Base-by-base conservation (phyloP, 805 yeast species). In the Cyberlindnera misumaiensis region DNA sequence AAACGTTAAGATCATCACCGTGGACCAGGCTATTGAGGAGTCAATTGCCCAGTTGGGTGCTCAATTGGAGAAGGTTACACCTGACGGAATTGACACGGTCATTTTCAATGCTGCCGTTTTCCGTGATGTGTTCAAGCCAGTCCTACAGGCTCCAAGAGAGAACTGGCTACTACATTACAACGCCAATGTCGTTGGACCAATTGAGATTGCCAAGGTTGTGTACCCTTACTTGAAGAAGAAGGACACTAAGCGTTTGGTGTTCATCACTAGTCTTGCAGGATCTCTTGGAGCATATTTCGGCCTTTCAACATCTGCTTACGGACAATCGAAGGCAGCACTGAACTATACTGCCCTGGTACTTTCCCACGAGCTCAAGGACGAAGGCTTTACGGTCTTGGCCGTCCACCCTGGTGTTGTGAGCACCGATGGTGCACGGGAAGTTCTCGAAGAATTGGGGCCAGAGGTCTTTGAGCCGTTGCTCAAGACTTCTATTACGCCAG, bases 361-460 rank as follows among this genome's bases (percentile, higher is more conserved):
- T 28, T 44, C 58, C 29, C 12, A 16, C 25, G 67, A 64, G 36
- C 36, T 54, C 26, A 41, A 38, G 11, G 28, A 32, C 1, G 53
- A 58, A 28, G 59, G 52, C 1, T 60, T 54, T 40, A 55, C 49
- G 11, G 49, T 58, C 22, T 42, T 62, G 14, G 46, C 63, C 11
- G 26, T 65, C 10, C 61, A 60, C 38, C 73, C 73, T 1, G 70
- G 71, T 26, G 26, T 56, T 10, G 68, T 66, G 11, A 22, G 40
- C 14, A 61, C 64, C 24, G 66, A 63, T 15, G 17, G 17, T 13
- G 15, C 30, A 13, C 11, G 5, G 16, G 30, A 28, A 10, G 2
- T 3, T 10, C 8, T 13, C 11, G 10, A 9, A 9, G 30, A 11
- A 4, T 13, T 28, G 13, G 30, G 15, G 11, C 5, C 17, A 20